Evolutionary conservation across 225 moss, liverwort and hornwort genomes (phyloP).

Genomic region (Rhytidiadelphus loreus): DNA sequence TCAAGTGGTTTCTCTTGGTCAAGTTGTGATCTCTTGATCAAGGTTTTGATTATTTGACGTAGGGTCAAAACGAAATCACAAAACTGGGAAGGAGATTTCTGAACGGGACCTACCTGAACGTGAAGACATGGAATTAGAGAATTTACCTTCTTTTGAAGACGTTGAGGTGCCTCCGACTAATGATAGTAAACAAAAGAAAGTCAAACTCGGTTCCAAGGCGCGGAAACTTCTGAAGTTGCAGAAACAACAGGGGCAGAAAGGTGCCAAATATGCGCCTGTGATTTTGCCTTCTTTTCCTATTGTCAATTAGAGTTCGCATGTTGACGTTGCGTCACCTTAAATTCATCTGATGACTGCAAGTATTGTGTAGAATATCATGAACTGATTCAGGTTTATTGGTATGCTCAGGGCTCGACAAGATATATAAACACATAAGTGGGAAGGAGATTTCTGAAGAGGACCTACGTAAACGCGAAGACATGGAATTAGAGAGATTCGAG

Average conservation of each 20-base stretch:
- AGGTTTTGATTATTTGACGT: background rate
- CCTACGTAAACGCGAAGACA: constrained; percentile 16
- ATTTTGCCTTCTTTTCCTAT: background rate
- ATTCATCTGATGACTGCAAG: background rate
- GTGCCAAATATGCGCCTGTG: background rate
- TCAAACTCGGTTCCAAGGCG: constrained; percentile 42
- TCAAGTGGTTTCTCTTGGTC: background rate
- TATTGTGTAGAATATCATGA: background rate
- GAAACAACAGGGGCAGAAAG: constrained; percentile 24
- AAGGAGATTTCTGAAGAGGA: constrained; percentile 12
- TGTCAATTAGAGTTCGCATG: background rate
- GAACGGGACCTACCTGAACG: background rate
- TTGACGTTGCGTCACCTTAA: background rate
- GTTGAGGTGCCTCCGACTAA: background rate
- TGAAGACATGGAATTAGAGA: constrained; percentile 28
- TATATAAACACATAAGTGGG: background rate
- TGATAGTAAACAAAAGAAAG: constrained; percentile 9
- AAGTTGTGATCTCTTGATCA: background rate
- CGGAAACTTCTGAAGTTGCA: constrained; percentile 39
- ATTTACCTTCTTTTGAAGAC: background rate
- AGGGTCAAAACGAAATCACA: background rate
- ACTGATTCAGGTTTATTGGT: background rate
- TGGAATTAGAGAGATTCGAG: constrained; percentile 31
- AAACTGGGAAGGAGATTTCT: background rate
- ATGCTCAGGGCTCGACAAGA: background rate